Conservation (phyloP, 2,329 filamentous ascomycete species). For the Lojkania enalia region DNA sequence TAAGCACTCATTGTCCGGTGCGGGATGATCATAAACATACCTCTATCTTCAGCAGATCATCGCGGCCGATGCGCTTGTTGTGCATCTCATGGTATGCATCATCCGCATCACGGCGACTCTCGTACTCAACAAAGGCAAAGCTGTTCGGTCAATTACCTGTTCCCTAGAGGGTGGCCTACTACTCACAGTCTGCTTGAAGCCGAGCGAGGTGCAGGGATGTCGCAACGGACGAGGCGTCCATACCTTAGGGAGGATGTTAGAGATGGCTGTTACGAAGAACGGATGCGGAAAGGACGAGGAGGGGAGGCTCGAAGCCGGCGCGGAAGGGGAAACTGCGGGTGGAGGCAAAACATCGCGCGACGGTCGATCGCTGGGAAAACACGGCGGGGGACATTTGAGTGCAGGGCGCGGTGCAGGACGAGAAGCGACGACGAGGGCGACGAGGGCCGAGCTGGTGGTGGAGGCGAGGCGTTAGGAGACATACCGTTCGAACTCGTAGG, state of each 20-base stretch:
- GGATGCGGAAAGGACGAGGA: constrained; percentile 27
- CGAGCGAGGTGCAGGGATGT: constrained; percentile 94
- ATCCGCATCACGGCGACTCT: constrained; percentile 96
- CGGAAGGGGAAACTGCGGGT: constrained; percentile 44
- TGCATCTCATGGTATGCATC: constrained; percentile 99
- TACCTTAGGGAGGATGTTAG: constrained; percentile 70
- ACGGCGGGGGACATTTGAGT: background rate
- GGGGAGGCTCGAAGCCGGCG: constrained; percentile 39
- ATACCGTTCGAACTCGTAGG: constrained; percentile 99
- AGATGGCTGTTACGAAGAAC: constrained; percentile 23
- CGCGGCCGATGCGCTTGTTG: constrained; percentile 95
- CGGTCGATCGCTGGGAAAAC: constrained; percentile 28
- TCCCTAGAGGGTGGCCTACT: background rate
- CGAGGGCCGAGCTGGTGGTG: constrained; percentile 29
- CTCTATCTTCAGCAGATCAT: constrained; percentile 97
- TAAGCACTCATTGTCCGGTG: too few species aligned
- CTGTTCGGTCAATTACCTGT: constrained; percentile 49
- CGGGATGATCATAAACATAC: constrained; percentile 55
- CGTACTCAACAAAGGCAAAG: constrained; percentile 99
- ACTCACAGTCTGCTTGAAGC: constrained; percentile 94
- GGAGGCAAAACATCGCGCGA: constrained; percentile 10
- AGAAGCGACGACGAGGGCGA: constrained; percentile 34
- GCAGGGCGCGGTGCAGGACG: constrained; percentile 7
- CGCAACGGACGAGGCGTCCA: constrained; percentile 95
- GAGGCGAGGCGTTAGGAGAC: constrained; percentile 60